Percentiles rank a stretch among this genome's conserved stretches.
phyloP scores from a whole-genome alignment of 306 rosid species.

The Arachis stenosperma region DNA sequence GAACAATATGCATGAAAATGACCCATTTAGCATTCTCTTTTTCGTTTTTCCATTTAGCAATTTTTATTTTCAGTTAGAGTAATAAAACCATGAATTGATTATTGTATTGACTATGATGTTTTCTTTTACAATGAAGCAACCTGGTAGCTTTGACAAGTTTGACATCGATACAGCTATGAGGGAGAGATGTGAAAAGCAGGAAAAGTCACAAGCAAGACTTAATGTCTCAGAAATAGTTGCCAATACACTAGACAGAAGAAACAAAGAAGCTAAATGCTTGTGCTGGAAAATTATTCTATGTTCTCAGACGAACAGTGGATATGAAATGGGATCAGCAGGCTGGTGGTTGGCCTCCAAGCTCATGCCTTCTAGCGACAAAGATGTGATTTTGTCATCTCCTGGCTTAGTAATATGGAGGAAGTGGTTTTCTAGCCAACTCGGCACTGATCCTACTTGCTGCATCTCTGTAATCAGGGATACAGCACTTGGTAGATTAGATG shows the following conservation, averaged over 20 bases:
- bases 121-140: slow-evolving; percentile 53
- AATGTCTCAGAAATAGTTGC: slow-evolving; percentile 76
- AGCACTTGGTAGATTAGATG: slow-evolving; percentile 50
- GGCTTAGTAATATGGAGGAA: slow-evolving; percentile 83
- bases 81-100: slow-evolving; percentile 28
- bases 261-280: slow-evolving; percentile 64
- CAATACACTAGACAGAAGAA: slow-evolving; percentile 60
- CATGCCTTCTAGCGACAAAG: slow-evolving; percentile 59
- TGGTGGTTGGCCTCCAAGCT: slow-evolving; percentile 84
- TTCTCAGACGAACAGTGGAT: slow-evolving; percentile 52
- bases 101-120: slow-evolving; percentile 24
- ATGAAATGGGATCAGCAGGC: slow-evolving; percentile 50
- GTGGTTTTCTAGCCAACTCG: slow-evolving; percentile 58
- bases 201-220: slow-evolving; percentile 69
- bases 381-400: slow-evolving; percentile 63
- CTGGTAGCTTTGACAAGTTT: slow-evolving; percentile 51
- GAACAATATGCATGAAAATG: background rate
- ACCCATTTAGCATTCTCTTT: slow-evolving; percentile 1
- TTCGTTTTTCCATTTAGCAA: background rate
- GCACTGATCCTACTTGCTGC: slow-evolving; percentile 62
- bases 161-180: slow-evolving; percentile 68
- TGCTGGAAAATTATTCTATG: slow-evolving; percentile 85
- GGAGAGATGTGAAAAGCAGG: slow-evolving; percentile 70
- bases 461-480: slow-evolving; percentile 75
- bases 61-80: background rate